A percentile compares a stretch with the other conserved stretches of the same genome.
These are phyloP conservation scores for Trypanosoma vivax DNA, from an alignment of 208 protist species.

Conservation along the genomic window DNA sequence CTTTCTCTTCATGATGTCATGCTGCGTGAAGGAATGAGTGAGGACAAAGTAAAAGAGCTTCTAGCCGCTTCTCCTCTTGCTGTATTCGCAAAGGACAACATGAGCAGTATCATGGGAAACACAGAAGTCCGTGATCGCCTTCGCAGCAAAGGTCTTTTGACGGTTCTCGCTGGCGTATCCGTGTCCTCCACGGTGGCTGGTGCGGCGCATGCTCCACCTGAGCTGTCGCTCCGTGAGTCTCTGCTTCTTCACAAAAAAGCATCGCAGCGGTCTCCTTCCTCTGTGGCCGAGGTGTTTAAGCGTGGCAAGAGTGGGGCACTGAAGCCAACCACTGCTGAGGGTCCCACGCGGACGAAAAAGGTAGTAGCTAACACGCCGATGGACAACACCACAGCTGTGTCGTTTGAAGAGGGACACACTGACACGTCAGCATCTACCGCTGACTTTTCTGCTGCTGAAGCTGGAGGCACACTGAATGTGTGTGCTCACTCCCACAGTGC, in stretches of 20 bases:
- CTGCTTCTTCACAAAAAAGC: slow-evolving; percentile 15
- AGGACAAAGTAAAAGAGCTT: slow-evolving; percentile 2
- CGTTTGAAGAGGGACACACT: neutral
- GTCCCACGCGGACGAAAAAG: neutral
- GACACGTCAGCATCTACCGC: neutral
- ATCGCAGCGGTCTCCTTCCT: neutral
- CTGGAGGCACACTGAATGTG: too few species aligned
- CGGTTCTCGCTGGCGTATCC: slow-evolving; percentile 10
- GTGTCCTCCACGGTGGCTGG: neutral
- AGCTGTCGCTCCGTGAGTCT: slow-evolving; percentile 17
- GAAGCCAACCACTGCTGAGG: slow-evolving; percentile 9
- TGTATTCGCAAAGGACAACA: slow-evolving; percentile 1
- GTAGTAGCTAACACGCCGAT: neutral
- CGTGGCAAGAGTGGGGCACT: slow-evolving; percentile 5
- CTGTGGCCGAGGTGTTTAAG: neutral
- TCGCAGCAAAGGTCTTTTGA: slow-evolving; percentile 16
- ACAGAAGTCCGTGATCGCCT: slow-evolving; percentile 16
- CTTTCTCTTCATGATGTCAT: slow-evolving; percentile 28
- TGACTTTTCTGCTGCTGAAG: neutral
- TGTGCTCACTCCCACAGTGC: too few species aligned
- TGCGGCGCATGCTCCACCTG: neutral
- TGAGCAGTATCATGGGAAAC: slow-evolving; percentile 14
- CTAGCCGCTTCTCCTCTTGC: slow-evolving; percentile 13
- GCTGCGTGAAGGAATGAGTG: neutral
- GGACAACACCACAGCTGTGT: neutral